Evolutionary conservation across 1,284 basidiomycete species (phyloP).

Genomic region (Ustilago curta): DNA sequence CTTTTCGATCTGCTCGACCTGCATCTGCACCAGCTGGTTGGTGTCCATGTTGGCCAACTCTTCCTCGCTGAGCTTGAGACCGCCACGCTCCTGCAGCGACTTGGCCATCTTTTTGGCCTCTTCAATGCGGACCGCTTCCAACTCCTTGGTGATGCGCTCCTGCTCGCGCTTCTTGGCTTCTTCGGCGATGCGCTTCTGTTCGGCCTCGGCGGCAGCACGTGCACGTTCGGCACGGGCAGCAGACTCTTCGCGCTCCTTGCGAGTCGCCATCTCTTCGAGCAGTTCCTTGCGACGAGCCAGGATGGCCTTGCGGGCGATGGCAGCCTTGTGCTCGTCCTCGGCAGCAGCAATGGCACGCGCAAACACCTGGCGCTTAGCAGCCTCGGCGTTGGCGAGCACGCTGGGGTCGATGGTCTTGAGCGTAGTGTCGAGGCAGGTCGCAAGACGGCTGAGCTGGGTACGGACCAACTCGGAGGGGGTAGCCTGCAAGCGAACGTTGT

Average conservation of each 20-base stretch:
- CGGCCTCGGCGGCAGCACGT: conserved; percentile 75
- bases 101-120: conserved; percentile 92
- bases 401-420: conserved; percentile 63
- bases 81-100: conserved; percentile 84
- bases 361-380: conserved; percentile 59
- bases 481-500: conserved; percentile 62
- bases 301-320: conserved; percentile 71
- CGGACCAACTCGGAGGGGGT: conserved; percentile 68
- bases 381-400: conserved; percentile 52
- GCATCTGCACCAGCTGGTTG: conserved; percentile 86
- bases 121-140: conserved; percentile 83
- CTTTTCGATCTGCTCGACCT: conserved; percentile 83
- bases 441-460: conserved; percentile 67
- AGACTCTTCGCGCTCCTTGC: conserved; percentile 91
- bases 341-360: conserved; percentile 63
- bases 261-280: conserved; percentile 83
- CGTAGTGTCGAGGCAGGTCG: conserved; percentile 64
- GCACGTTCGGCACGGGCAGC: conserved; percentile 80
- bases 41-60: conserved; percentile 86
- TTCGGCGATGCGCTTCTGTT: conserved; percentile 78
- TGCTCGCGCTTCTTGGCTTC: conserved; percentile 79
- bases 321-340: conserved; percentile 65
- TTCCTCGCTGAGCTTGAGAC: conserved; percentile 84
- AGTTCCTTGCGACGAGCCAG: conserved; percentile 89
- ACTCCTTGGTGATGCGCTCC: conserved; percentile 83